Percentiles rank a stretch among this genome's conserved stretches.
These are phyloP conservation scores for Lentinus tigrinus DNA, from an alignment of 768 basidiomycete species.

Conservation along the genomic window DNA sequence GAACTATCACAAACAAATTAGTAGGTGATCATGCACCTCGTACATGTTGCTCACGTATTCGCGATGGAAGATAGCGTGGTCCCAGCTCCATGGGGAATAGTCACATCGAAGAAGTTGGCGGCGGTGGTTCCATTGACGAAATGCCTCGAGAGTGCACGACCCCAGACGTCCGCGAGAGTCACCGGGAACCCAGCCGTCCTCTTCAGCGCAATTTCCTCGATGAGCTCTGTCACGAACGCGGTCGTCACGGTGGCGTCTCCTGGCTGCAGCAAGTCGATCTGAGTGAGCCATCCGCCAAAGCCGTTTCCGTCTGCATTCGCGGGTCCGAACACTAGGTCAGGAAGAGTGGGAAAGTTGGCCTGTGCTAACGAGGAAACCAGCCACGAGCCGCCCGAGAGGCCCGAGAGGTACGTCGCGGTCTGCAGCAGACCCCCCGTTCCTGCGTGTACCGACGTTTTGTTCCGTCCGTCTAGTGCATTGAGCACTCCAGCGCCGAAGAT, in stretches of 20 bases:
- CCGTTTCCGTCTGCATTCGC: conserved; percentile 55
- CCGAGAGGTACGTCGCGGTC: conserved; percentile 50
- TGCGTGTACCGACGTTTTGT: conserved; percentile 36
- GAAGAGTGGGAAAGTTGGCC: conserved; percentile 59
- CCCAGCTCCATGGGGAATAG: conserved; percentile 67
- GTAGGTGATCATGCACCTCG: background rate
- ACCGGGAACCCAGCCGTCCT: conserved; percentile 35
- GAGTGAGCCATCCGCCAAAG: conserved; percentile 54
- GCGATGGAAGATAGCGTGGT: conserved; percentile 64
- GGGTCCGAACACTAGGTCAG: conserved; percentile 58
- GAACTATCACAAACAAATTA: conserved; percentile 31
- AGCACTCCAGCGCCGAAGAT: conserved; percentile 52
- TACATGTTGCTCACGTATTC: conserved; percentile 19
- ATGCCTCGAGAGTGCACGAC: conserved; percentile 68
- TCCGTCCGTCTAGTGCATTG: conserved; percentile 49
- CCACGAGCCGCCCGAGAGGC: conserved; percentile 66
- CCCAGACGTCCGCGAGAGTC: conserved; percentile 58
- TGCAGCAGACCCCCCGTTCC: conserved; percentile 55
- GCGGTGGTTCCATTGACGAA: conserved; percentile 66
- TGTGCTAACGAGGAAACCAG: conserved; percentile 59
- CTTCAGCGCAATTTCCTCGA: conserved; percentile 57
- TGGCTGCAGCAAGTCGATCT: conserved; percentile 35
- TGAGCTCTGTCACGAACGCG: conserved; percentile 51
- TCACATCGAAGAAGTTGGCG: conserved; percentile 58
- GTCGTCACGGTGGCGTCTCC: conserved; percentile 52